A percentile compares a stretch with the other conserved stretches of the same genome.
Conservation (phyloP, 306 rosid genomes). For the Oxytropis ochrocephala region DNA sequence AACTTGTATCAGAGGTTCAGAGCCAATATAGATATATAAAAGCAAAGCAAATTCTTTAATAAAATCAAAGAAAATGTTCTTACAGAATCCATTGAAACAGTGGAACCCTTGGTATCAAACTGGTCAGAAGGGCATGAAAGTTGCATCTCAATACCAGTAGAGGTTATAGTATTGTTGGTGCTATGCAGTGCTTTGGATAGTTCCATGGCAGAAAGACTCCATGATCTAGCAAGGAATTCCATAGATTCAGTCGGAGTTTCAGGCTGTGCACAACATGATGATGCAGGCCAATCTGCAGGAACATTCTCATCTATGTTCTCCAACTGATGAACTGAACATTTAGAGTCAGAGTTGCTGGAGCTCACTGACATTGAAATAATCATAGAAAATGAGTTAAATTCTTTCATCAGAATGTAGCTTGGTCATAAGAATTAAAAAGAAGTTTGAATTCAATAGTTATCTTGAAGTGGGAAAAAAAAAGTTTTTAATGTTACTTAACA, state of each 20-base stretch:
- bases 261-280: slow-evolving; percentile 49
- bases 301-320: slow-evolving; percentile 78
- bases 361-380: slow-evolving; percentile 48
- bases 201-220: slow-evolving; percentile 91
- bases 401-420: slow-evolving; percentile 9
- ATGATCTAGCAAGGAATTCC: slow-evolving; percentile 95
- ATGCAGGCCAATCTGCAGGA: slow-evolving; percentile 35
- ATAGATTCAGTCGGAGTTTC: slow-evolving; percentile 94
- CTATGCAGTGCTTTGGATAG: slow-evolving; percentile 74
- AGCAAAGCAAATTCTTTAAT: slow-evolving; percentile 7
- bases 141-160: slow-evolving; percentile 36
- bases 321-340: slow-evolving; percentile 46
- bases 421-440: not conserved
- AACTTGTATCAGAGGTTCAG: slow-evolving; percentile 18
- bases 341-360: slow-evolving; percentile 32
- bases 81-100: slow-evolving; percentile 55
- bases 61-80: slow-evolving; percentile 24
- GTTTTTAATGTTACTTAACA: slow-evolving; percentile 1
- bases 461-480: not conserved
- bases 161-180: slow-evolving; percentile 27
- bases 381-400: not conserved
- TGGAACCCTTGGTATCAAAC: slow-evolving; percentile 21
- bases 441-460: not conserved
- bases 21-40: slow-evolving; percentile 11
- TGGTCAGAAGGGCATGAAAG: slow-evolving; percentile 28